These are phyloP conservation scores for Ulmus americana DNA, from an alignment of 331 rosid species.

Conservation along the genomic window DNA sequence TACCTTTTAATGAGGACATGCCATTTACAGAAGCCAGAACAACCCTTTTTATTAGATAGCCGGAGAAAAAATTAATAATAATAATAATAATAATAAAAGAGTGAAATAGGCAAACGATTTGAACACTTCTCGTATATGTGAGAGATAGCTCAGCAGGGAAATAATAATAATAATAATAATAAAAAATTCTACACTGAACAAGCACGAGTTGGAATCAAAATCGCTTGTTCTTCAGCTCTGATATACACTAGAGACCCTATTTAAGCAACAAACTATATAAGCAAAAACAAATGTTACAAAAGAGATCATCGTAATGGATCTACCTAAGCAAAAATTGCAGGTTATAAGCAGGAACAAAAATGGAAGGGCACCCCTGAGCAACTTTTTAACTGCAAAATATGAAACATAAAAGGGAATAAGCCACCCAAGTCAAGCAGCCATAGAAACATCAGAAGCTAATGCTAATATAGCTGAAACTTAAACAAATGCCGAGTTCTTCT, in stretches of 20 bases:
- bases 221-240: constrained; percentile 9
- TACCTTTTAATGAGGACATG: no score
- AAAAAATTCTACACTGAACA: not conserved
- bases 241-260: constrained; percentile 8
- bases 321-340: not conserved
- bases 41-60: no score
- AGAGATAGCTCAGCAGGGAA: not conserved
- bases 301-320: not conserved
- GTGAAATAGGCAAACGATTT: no score
- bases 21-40: no score
- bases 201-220: constrained; percentile 12
- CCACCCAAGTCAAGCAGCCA: not conserved
- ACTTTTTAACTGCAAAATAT: constrained; percentile 10
- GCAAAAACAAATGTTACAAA: not conserved
- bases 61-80: no score
- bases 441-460: no score
- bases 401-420: not conserved
- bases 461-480: no score
- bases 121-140: not conserved
- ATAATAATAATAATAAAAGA: no score
- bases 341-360: constrained; percentile 18
- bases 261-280: constrained; percentile 11
- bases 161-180: no score
- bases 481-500: no score
- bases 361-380: not conserved